These are phyloP conservation scores for Mortierella antarctica DNA, from an alignment of 192 early-diverging fungal genomes.

Conservation along the genomic window DNA sequence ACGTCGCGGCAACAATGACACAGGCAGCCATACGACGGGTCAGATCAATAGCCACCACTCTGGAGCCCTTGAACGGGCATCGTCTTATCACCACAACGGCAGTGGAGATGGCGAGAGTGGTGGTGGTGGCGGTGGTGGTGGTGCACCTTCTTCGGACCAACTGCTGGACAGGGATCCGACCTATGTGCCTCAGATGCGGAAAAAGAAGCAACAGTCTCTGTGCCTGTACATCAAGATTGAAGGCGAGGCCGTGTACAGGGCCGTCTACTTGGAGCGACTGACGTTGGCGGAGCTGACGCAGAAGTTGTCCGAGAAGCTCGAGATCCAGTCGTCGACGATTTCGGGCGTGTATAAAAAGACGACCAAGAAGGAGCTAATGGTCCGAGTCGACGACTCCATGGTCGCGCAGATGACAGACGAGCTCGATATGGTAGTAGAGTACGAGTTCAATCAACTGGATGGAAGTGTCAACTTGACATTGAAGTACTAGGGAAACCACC, in stretches of 20 bases:
- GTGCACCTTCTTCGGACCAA: slow-evolving; percentile 53
- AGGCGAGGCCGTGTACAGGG: slow-evolving; percentile 66
- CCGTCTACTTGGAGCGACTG: slow-evolving; percentile 71
- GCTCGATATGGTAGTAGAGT: slow-evolving; percentile 70
- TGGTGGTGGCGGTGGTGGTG: slow-evolving; percentile 44
- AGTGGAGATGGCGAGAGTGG: slow-evolving; percentile 26
- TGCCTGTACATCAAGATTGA: slow-evolving; percentile 67
- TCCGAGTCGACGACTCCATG: slow-evolving; percentile 68
- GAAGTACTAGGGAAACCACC: slow-evolving; percentile 49
- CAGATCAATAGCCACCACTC: slow-evolving; percentile 3
- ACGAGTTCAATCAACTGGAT: slow-evolving; percentile 52
- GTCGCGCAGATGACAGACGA: slow-evolving; percentile 72
- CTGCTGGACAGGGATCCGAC: slow-evolving; percentile 71
- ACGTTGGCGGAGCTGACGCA: slow-evolving; percentile 61
- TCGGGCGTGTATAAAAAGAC: slow-evolving; percentile 56
- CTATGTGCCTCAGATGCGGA: slow-evolving; percentile 65
- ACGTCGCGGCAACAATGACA: slow-evolving; percentile 15
- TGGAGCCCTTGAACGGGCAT: slow-evolving; percentile 13
- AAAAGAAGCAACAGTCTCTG: slow-evolving; percentile 56
- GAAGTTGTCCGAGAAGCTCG: slow-evolving; percentile 64
- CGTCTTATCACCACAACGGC: slow-evolving; percentile 10
- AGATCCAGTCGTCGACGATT: slow-evolving; percentile 51
- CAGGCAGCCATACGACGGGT: neutral
- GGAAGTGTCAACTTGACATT: slow-evolving; percentile 55
- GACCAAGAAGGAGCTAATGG: slow-evolving; percentile 63